Evolutionary conservation across 441 rosid species (phyloP), one percentile per base, ranked within the genome.

Genomic region (Manihot esculenta): DNA sequence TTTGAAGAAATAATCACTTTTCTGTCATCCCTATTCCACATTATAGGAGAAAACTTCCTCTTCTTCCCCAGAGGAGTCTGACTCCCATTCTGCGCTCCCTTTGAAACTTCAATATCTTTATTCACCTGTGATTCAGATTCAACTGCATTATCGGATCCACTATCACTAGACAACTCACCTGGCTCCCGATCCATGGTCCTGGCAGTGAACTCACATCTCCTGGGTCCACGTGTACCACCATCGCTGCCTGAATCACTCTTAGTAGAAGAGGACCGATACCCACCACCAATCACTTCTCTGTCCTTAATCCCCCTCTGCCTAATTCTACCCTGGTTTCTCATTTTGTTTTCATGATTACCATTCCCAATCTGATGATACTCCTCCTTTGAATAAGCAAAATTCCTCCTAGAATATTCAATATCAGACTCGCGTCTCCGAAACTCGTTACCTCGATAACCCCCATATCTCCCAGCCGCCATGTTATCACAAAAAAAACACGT

Each of bases 141-240:
- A 3, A 75, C 56, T 3, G 84, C 92, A 67, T 93, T 97, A 60
- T 93, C 99, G 18, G 97, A 93, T 26, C 97, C 99, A 82, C 98
- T 95, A 81, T 95, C 99, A 75, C 99, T 95, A 24, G 98, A 95
- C 80, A 95, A 80, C 80, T 95, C 99, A 71, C 99, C 99, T 4
- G 99, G 98, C 83, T 95, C 99, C 85, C 78, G 91, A 78, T 95
- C 98, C 49, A 79, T 64, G 18, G 79, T 75, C 84, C 72, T 87
- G 71, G 54, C 83, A 12, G 84, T 66, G 62, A 84, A 62, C 44
- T 77, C 84, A 35, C 80, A 70, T 55, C 73, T 76, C 71, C 72
- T 77, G 5, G 88, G 88, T 27, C 88, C 85, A 47, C 58, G 65
- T 23, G 82, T 74, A 7, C 76, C 81, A 74, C 79, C 76, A 49